These are phyloP conservation scores for Mycena epipterygia DNA, from an alignment of 768 basidiomycete genomes.

Conservation along the genomic window DNA sequence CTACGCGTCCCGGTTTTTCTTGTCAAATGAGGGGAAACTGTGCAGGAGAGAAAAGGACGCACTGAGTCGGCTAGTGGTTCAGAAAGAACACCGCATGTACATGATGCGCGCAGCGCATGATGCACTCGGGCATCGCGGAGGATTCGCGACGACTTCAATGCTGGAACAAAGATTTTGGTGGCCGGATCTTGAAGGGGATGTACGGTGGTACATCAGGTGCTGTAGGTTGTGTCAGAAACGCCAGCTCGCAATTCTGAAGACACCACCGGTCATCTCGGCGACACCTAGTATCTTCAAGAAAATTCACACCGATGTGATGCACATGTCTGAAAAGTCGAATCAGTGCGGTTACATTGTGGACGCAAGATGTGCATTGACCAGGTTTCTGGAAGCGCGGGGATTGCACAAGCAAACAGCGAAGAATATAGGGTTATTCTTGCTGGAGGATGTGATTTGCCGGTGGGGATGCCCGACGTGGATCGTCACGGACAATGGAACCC, in stretches of 20 bases:
- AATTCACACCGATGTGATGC: slow-evolving; percentile 47
- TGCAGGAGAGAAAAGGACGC: slow-evolving; percentile 8
- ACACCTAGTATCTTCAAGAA: slow-evolving; percentile 45
- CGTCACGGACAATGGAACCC: slow-evolving; percentile 52
- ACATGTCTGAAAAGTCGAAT: slow-evolving; percentile 35
- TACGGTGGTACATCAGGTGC: slow-evolving; percentile 47
- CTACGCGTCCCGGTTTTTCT: slow-evolving; percentile 7
- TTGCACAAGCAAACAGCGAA: slow-evolving; percentile 39
- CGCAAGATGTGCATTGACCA: slow-evolving; percentile 39
- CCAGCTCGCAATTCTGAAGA: slow-evolving; percentile 36
- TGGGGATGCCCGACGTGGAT: slow-evolving; percentile 54
- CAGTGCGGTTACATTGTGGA: slow-evolving; percentile 44
- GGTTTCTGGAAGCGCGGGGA: slow-evolving; percentile 40
- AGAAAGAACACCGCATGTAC: slow-evolving; percentile 5
- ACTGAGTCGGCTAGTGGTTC: slow-evolving; percentile 7
- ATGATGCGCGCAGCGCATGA: slow-evolving; percentile 32
- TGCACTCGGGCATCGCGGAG: slow-evolving; percentile 37
- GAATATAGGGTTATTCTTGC: slow-evolving; percentile 43
- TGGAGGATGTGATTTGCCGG: slow-evolving; percentile 48
- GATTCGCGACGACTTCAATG: slow-evolving; percentile 15
- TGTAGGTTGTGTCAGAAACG: slow-evolving; percentile 50
- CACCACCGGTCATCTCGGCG: slow-evolving; percentile 43
- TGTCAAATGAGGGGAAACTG: slow-evolving; percentile 1
- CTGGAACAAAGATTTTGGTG: slow-evolving; percentile 40
- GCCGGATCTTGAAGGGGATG: slow-evolving; percentile 39